A percentile compares a stretch with the other conserved stretches of the same genome.
phyloP scores from a whole-genome alignment of 1,284 basidiomycete genomes.

The Stygiomarasmius scandens region DNA sequence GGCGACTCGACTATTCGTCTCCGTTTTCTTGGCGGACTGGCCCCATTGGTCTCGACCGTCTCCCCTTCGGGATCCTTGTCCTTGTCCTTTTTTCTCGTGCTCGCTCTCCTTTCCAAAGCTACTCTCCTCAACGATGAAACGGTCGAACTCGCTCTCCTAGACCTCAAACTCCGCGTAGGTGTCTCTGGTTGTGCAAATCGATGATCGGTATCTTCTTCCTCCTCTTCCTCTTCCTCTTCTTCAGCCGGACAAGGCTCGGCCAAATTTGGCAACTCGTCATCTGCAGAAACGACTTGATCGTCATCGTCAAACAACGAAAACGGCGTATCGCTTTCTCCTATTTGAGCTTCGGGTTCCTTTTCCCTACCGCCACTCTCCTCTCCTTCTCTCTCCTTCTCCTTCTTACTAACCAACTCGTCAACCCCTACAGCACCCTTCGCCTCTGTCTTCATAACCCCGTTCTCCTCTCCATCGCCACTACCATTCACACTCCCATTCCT shows the following conservation, averaged over 20 bases:
- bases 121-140: background rate
- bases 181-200: too few relatives aligned
- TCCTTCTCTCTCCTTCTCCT: conserved; percentile 16
- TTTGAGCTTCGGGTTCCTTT: background rate
- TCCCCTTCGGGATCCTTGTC: background rate
- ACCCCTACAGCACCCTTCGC: conserved; percentile 31
- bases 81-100: background rate
- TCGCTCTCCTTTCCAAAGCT: background rate
- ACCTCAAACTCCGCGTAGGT: background rate
- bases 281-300: conserved; percentile 14
- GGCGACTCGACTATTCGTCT: background rate
- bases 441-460: conserved; percentile 41
- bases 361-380: background rate
- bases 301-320: conserved; percentile 19
- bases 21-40: background rate
- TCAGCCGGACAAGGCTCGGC: background rate
- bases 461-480: background rate
- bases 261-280: conserved; percentile 4
- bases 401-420: conserved; percentile 18
- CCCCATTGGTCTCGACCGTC: background rate
- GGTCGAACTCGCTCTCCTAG: background rate
- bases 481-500: conserved; percentile 30
- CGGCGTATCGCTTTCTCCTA: conserved; percentile 3
- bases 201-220: background rate
- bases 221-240: background rate